Evolutionary conservation across 2,329 filamentous ascomycete genomes (phyloP), one percentile per base, ranked within the genome.

Genomic region (Talaromyces atroroseus): DNA sequence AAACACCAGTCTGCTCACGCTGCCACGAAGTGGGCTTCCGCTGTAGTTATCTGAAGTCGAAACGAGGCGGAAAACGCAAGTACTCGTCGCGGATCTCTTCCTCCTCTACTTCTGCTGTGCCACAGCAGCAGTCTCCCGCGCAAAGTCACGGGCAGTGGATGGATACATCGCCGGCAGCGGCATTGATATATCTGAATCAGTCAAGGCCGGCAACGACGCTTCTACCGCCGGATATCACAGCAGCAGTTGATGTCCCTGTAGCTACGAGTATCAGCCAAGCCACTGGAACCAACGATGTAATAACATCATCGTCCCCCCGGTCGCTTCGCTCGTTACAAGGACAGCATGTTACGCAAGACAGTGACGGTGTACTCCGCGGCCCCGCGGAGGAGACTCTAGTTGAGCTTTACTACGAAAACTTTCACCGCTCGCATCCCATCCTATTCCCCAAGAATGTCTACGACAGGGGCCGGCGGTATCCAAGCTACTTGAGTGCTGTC

Each of bases 371-470:
- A 18, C 42, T 47, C 11, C 49, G 49, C 2, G 44, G 44, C 3
- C 44, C 55, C 1, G 51, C 36, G 32, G 55, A 52, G 14, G 49
- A 52, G 11, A 53, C 49, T 2, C 36, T 57, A 5, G 49, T 57
- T 14, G 49, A 53, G 18, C 55, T 57, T 24, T 57, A 57, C 50
- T 57, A 57, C 40, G 55, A 57, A 24, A 52, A 57, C 24, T 57
- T 57, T 12, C 55, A 57, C 18, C 49, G 55, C 24, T 34, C 49
- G 10, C 55, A 57, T 23, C 55, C 55, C 3, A 49, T 57, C 18
- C 45, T 57, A 23, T 24, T 54, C 5, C 49, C 55, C 8, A 52
- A 57, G 48, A 38, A 14, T 12, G 44, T 57, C n/a, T 57, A 57
- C 32, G 49, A 57, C 14, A 45, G 38, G 2, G 53, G 51, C 5